Evolutionary conservation across 805 yeast genomes (phyloP).

Genomic region (Starmerella ratchasimensis): DNA sequence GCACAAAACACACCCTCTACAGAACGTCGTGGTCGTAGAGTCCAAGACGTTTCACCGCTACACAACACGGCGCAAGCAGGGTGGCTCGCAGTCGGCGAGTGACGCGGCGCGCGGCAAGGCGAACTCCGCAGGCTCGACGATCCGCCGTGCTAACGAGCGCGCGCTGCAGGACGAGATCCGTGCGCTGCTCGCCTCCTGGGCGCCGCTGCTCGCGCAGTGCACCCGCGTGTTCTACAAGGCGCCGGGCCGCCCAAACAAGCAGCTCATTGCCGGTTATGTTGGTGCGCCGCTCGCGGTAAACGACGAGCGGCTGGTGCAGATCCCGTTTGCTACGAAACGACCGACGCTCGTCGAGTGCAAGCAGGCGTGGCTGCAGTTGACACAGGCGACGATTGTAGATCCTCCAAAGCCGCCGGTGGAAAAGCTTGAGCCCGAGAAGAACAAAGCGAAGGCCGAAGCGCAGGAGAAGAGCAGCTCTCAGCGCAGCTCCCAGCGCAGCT

Average conservation of each 20-base stretch:
- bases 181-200: constrained; percentile 56
- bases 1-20: constrained; percentile 40
- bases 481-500: too few species aligned
- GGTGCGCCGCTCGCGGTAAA: constrained; percentile 40
- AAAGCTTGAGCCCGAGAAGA: too few species aligned
- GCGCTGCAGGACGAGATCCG: constrained; percentile 69
- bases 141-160: constrained; percentile 81
- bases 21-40: constrained; percentile 34
- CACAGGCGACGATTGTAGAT: constrained; percentile 42
- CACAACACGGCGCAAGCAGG: constrained; percentile 92
- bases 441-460: too few species aligned
- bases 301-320: constrained; percentile 50
- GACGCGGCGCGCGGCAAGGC: constrained; percentile 93
- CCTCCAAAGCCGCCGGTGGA: constrained; percentile 39
- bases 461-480: too few species aligned
- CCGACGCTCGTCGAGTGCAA: constrained; percentile 74
- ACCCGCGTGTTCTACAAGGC: constrained; percentile 67
- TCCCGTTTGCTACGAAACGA: constrained; percentile 83
- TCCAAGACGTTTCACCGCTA: constrained; percentile 88
- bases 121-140: constrained; percentile 83
- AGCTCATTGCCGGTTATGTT: constrained; percentile 46
- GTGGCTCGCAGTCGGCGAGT: constrained; percentile 88
- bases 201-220: constrained; percentile 40
- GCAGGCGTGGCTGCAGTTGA: constrained; percentile 68
- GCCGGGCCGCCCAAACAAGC: constrained; percentile 54